Conservation (phyloP, 345 rosid species). For the Carallia brachiata region DNA sequence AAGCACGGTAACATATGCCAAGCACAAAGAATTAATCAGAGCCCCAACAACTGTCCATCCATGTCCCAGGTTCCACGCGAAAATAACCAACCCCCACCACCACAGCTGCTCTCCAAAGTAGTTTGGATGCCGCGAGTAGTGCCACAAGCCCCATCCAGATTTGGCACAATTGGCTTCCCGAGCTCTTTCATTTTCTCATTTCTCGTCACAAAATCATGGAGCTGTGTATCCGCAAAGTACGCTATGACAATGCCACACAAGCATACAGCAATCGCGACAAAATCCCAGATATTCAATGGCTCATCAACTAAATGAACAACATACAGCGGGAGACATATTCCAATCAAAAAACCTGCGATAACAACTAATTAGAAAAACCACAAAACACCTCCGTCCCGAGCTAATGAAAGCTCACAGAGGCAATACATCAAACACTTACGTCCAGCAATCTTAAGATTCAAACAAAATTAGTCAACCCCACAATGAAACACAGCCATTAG, state of each 20-base stretch:
- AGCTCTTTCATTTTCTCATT: slow-evolving; percentile 65
- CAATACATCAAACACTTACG: slow-evolving; percentile 39
- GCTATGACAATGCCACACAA: slow-evolving; percentile 64
- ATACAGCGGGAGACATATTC: slow-evolving; percentile 71
- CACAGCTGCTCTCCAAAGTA: slow-evolving; percentile 92
- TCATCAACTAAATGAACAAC: slow-evolving; percentile 58
- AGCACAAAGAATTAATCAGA: slow-evolving; percentile 64
- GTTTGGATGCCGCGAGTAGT: slow-evolving; percentile 86
- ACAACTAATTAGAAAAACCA: slow-evolving; percentile 2
- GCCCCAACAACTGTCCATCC: slow-evolving; percentile 74
- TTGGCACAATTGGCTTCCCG: slow-evolving; percentile 65
- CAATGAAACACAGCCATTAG: background rate
- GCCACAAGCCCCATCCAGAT: slow-evolving; percentile 86
- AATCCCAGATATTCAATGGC: slow-evolving; percentile 64
- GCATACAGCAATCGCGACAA: slow-evolving; percentile 55
- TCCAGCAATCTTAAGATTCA: background rate
- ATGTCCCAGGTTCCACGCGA: slow-evolving; percentile 84
- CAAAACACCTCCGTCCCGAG: background rate
- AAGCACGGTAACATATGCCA: slow-evolving; percentile 74
- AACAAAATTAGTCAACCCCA: background rate
- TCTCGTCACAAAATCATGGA: slow-evolving; percentile 63
- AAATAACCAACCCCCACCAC: slow-evolving; percentile 95
- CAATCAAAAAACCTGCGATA: slow-evolving; percentile 70
- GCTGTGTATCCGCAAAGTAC: slow-evolving; percentile 79
- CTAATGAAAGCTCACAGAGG: slow-evolving; percentile 24